Percentiles rank a stretch among this genome's conserved stretches.
These are phyloP conservation scores for Acacia melanoxylon DNA, from an alignment of 306 rosid genomes.

Conservation along the genomic window DNA sequence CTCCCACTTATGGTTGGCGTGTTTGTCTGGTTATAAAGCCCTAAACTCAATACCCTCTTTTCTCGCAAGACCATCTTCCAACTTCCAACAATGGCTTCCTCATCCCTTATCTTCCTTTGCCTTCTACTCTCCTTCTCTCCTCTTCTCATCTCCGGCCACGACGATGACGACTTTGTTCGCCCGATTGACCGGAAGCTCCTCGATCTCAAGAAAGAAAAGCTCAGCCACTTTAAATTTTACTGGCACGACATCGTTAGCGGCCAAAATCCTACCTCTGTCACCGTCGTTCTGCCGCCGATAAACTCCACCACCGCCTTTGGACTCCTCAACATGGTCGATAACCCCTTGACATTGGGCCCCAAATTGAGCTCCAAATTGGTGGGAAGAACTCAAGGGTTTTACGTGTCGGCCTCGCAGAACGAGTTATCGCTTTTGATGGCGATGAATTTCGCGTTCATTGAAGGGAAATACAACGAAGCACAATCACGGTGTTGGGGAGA, in stretches of 20 bases:
- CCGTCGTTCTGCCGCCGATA: neutral
- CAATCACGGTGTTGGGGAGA: slow-evolving; percentile 46
- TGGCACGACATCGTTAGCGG: slow-evolving; percentile 64
- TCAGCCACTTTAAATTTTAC: slow-evolving; percentile 55
- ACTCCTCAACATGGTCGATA: slow-evolving; percentile 34
- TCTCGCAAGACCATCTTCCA: neutral
- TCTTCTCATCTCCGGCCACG: neutral
- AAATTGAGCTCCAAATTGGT: slow-evolving; percentile 37
- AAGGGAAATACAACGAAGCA: slow-evolving; percentile 53
- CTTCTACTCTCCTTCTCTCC: neutral
- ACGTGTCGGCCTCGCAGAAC: slow-evolving; percentile 48
- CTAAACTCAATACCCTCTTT: neutral
- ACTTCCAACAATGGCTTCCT: neutral
- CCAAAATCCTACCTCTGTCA: slow-evolving; percentile 22
- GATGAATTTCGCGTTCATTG: slow-evolving; percentile 56
- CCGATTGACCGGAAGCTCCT: slow-evolving; percentile 31
- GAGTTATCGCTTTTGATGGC: slow-evolving; percentile 55
- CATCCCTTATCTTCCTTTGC: neutral
- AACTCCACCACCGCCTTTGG: slow-evolving; percentile 29
- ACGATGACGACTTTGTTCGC: slow-evolving; percentile 29
- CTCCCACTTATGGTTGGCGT: neutral
- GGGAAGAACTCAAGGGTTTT: slow-evolving; percentile 62
- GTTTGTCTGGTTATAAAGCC: neutral
- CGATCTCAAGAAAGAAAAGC: slow-evolving; percentile 48
- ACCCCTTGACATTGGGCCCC: slow-evolving; percentile 50